phyloP scores from a whole-genome alignment of 257 asterid genomes.

The Parsonsia alboflavescens region DNA sequence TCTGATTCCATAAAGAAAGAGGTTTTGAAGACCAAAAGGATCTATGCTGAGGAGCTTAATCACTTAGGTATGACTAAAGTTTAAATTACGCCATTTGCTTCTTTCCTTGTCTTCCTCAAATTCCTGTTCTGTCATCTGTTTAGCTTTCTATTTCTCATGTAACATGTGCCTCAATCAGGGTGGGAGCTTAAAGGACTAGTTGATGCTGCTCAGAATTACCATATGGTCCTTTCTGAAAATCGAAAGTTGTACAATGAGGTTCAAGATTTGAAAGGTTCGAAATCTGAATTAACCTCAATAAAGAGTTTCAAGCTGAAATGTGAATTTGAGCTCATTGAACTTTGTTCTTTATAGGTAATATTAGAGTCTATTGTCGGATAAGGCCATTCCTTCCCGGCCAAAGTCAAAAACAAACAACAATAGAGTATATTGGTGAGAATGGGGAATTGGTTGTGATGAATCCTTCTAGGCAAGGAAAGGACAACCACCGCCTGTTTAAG shows the following conservation, averaged over 20 bases:
- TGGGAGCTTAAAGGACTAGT: slow-evolving; percentile 61
- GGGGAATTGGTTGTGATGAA: slow-evolving; percentile 82
- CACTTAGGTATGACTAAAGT: slow-evolving; percentile 51
- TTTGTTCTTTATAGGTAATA: slow-evolving; percentile 55
- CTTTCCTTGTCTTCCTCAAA: slow-evolving; percentile 13
- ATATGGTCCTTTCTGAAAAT: slow-evolving; percentile 76
- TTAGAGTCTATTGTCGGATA: slow-evolving; percentile 87
- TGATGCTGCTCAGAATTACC: slow-evolving; percentile 88
- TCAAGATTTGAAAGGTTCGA: slow-evolving; percentile 93
- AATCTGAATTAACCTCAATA: slow-evolving; percentile 2
- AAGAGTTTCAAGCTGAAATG: slow-evolving; percentile 16
- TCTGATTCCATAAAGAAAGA: slow-evolving; percentile 78
- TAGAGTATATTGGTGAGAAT: slow-evolving; percentile 82
- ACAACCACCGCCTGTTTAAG: slow-evolving; percentile 76
- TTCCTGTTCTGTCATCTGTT: slow-evolving; percentile 11
- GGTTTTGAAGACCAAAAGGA: slow-evolving; percentile 48
- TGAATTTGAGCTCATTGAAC: slow-evolving; percentile 16
- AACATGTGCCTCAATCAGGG: slow-evolving; percentile 32
- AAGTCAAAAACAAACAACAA: slow-evolving; percentile 61
- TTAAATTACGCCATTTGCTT: not conserved
- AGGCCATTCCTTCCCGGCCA: slow-evolving; percentile 82
- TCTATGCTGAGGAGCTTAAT: slow-evolving; percentile 56
- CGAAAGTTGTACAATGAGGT: slow-evolving; percentile 89
- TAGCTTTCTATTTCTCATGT: slow-evolving; percentile 6
- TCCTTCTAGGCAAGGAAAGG: slow-evolving; percentile 89